phyloP scores from a whole-genome alignment of 805 yeast species.

The Candida pseudoglaebosa region DNA sequence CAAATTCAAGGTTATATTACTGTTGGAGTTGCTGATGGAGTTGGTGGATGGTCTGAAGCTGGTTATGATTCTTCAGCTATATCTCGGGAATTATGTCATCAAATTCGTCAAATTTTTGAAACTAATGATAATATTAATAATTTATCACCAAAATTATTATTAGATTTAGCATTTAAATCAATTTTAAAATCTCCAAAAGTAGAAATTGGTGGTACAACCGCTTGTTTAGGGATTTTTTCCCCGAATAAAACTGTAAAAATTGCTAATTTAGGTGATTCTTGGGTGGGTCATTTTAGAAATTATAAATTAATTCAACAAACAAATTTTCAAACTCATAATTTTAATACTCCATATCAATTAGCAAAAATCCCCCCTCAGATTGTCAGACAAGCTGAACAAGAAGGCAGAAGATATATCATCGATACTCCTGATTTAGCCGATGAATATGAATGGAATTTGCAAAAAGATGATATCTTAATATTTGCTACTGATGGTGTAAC shows the following conservation, averaged over 20 bases:
- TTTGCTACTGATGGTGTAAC: conserved; percentile 94
- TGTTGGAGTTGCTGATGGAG: conserved; percentile 93
- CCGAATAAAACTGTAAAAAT: conserved; percentile 55
- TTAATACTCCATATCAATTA: conserved; percentile 89
- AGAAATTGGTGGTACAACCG: conserved; percentile 91
- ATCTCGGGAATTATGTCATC: conserved; percentile 69
- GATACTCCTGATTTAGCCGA: conserved; percentile 72
- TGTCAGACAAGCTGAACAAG: conserved; percentile 46
- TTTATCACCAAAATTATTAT: conserved; percentile 43
- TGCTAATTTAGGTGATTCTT: conserved; percentile 90
- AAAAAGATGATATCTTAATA: conserved; percentile 70
- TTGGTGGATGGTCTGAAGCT: conserved; percentile 94
- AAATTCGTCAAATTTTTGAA: conserved; percentile 42
- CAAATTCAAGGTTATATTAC: conserved; percentile 45
- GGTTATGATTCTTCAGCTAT: conserved; percentile 90
- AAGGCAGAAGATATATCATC: conserved; percentile 61
- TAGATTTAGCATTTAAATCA: conserved; percentile 52
- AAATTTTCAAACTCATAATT: conserved; percentile 74
- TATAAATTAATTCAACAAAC: conserved; percentile 61
- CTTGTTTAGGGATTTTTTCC: conserved; percentile 73
- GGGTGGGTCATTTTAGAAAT: conserved; percentile 82
- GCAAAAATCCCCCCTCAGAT: conserved; percentile 74
- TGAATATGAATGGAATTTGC: conserved; percentile 57
- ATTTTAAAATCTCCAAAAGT: conserved; percentile 55
- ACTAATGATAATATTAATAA: conserved; percentile 10